phyloP scores from a whole-genome alignment of 345 rosid species.

The Boechera retrofracta region DNA sequence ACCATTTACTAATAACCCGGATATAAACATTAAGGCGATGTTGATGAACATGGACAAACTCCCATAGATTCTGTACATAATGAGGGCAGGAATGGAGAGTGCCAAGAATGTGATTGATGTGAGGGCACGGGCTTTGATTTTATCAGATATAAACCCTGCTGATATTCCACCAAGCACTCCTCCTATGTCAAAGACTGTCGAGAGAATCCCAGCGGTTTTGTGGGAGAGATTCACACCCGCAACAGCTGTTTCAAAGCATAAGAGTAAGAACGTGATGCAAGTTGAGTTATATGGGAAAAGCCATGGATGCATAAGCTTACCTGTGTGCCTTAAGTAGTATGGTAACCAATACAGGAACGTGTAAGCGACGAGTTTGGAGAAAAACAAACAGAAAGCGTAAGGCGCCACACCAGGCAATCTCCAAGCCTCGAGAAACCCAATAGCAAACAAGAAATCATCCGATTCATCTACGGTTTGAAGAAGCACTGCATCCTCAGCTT shows the following conservation, averaged over 20 bases:
- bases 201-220: conserved; percentile 84
- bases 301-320: conserved; percentile 44
- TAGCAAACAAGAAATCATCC: conserved; percentile 54
- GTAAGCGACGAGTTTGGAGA: conserved; percentile 93
- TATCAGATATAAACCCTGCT: conserved; percentile 80
- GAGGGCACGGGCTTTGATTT: conserved; percentile 76
- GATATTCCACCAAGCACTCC: conserved; percentile 86
- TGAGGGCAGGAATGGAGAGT: conserved; percentile 74
- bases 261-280: conserved; percentile 18
- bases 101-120: conserved; percentile 72
- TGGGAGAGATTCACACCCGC: conserved; percentile 83
- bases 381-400: conserved; percentile 85
- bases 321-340: conserved; percentile 87
- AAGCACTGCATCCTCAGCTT: conserved; percentile 62
- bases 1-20: conserved; percentile 83
- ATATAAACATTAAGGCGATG: conserved; percentile 70
- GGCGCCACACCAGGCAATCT: conserved; percentile 88
- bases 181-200: conserved; percentile 78
- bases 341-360: conserved; percentile 95
- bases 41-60: conserved; percentile 66
- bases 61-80: conserved; percentile 72
- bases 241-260: conserved; percentile 61
- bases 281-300: not conserved
- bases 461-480: conserved; percentile 50
- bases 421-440: conserved; percentile 90